Base-by-base conservation (phyloP, 176 grass and related monocot genomes). In the Echinochloa phyllopogon region DNA sequence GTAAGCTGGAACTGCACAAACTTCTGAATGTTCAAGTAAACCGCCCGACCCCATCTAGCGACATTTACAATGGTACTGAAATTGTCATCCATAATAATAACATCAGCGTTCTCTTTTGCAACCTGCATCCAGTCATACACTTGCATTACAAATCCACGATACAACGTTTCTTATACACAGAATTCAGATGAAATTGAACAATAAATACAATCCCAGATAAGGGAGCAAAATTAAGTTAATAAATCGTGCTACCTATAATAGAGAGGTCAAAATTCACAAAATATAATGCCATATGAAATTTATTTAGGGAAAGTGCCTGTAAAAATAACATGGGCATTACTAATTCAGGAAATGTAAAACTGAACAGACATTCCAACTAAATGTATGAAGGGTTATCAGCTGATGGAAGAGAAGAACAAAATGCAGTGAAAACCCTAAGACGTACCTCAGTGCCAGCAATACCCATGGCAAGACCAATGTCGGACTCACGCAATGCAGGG, bases 391-490 rank as follows among this genome's bases (percentile, higher is more conserved):
- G 10, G 1, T 20, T 5, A 79, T 64, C 43, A 17, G 42, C 44
- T 65, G 49, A 49, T 89, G 20, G 66, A 21, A 80, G 6, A 11
- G 36, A 15, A 70, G 41, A 86, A 5, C 13, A 78, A 72, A 53
- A 59, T 47, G 51, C 16, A 75, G 33, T 24, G 10, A 12, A 53
- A 77, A 72, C 38, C 58, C 33, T 18, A 82, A 77, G 47, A 56
- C 76, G 3, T 91, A 98, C 95, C 92, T 98, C 95, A 63, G 95
- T 98, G 40, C 95, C 95, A 13, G 91, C 68, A 87, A 95, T 95
- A 57, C 95, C 95, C 95, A 98, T 98, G 72, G 92, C 95, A 38
- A 98, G 64, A 73, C 95, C 95, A 84, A 98, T 93, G 67, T 98
- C 95, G 67, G 95, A 92, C 74, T 89, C 87, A 38, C 80, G n/a